Evolutionary conservation across 306 rosid species (phyloP).

Genomic region (Sindora glabra): DNA sequence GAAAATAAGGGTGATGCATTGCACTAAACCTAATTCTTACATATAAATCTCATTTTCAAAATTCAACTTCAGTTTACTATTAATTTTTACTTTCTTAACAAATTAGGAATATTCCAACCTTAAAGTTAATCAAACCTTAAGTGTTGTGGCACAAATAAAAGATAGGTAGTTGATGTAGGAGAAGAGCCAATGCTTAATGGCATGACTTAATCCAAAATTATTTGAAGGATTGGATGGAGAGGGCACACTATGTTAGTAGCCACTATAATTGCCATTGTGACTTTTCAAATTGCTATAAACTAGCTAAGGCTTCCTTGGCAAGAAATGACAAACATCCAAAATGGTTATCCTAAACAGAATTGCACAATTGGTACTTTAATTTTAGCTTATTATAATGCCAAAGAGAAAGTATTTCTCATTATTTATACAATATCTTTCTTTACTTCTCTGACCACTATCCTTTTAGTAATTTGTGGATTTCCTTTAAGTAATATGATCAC

Average conservation of each 20-base stretch:
- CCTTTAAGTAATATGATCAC: not conserved
- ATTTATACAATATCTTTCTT: slow-evolving; percentile 20
- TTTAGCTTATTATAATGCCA: not conserved
- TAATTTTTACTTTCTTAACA: too few relatives aligned
- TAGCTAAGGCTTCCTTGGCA: slow-evolving; percentile 20
- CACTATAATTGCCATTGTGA: not conserved
- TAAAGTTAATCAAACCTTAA: not conserved
- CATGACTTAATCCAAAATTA: not conserved
- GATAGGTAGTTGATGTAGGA: too few relatives aligned
- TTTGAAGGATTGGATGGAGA: not conserved
- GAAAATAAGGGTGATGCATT: too few relatives aligned
- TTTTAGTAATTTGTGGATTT: slow-evolving; percentile 8
- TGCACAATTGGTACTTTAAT: slow-evolving; percentile 16
- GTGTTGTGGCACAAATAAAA: not conserved
- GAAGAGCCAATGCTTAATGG: not conserved
- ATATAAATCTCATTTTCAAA: too few relatives aligned
- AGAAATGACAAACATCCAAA: not conserved
- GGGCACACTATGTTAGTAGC: not conserved
- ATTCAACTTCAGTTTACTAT: too few relatives aligned
- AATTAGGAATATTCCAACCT: too few relatives aligned
- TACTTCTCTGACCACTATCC: slow-evolving; percentile 1
- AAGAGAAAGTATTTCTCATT: not conserved
- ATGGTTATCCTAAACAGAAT: not conserved
- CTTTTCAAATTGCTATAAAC: not conserved
- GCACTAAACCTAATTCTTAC: too few relatives aligned